phyloP scores from a whole-genome alignment of 805 yeast genomes.

The Debaryomyces tyrocola region DNA sequence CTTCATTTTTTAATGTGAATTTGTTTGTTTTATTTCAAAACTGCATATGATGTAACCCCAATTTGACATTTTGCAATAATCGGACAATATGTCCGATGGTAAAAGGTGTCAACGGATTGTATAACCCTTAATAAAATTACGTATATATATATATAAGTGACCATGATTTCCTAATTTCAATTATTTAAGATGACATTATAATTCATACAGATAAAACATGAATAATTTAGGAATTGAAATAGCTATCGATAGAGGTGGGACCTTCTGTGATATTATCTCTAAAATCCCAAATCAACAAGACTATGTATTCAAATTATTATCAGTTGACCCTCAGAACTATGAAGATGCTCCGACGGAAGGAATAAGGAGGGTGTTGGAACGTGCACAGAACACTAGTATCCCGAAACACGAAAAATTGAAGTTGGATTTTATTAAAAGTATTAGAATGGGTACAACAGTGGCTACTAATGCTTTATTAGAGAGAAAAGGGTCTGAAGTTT shows the following conservation, averaged over 20 bases:
- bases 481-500: constrained; percentile 87
- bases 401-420: constrained; percentile 50
- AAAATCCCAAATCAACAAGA: constrained; percentile 50
- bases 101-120: no score
- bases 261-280: constrained; percentile 72
- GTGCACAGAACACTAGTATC: constrained; percentile 47
- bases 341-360: constrained; percentile 90
- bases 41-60: no score
- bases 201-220: no score
- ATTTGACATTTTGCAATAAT: neutral
- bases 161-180: no score
- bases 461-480: constrained; percentile 95
- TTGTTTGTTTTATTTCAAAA: no score
- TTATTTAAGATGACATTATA: no score
- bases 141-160: no score
- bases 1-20: no score
- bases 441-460: constrained; percentile 91
- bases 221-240: neutral
- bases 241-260: constrained; percentile 61
- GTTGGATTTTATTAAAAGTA: constrained; percentile 59
- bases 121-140: no score
- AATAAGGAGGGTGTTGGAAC: constrained; percentile 69
- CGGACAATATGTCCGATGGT: neutral
- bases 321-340: constrained; percentile 84
- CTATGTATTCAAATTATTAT: constrained; percentile 67